Conservation (phyloP, 2,329 filamentous ascomycete genomes). For the Catunica adiposa region DNA sequence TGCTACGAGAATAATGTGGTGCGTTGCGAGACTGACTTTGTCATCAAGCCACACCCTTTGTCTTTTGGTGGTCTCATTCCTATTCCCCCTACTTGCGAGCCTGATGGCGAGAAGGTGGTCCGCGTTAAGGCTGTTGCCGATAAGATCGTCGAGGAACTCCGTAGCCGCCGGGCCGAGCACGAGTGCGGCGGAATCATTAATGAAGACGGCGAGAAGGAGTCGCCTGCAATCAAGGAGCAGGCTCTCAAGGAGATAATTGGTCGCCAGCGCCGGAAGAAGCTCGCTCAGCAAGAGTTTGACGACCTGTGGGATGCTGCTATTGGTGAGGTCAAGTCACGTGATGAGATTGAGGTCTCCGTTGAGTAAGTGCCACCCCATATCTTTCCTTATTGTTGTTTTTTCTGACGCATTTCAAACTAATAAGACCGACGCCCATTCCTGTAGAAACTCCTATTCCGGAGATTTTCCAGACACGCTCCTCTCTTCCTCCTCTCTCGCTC, state of each 20-base stretch:
- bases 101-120: conserved; percentile 81
- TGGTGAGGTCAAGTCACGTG: conserved; percentile 48
- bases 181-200: conserved; percentile 66
- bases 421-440: conserved; percentile 57
- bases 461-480: conserved; percentile 47
- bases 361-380: conserved; percentile 33
- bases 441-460: conserved; percentile 54
- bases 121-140: conserved; percentile 78
- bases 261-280: conserved; percentile 61
- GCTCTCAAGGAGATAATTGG: conserved; percentile 64
- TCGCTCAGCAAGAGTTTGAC: conserved; percentile 80
- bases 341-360: conserved; percentile 38
- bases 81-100: conserved; percentile 79
- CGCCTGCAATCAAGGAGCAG: conserved; percentile 45
- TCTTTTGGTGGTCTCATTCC: conserved; percentile 67
- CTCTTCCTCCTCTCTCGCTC: conserved; percentile 77
- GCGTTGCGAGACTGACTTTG: conserved; percentile 72
- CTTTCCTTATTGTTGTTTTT: conserved; percentile 16
- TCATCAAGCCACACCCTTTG: conserved; percentile 70
- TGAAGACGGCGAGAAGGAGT: conserved; percentile 41
- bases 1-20: conserved; percentile 67
- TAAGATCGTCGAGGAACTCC: conserved; percentile 69
- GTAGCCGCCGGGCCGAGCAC: conserved; percentile 70
- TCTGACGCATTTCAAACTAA: conserved; percentile 52
- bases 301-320: conserved; percentile 66